phyloP scores from a whole-genome alignment of 352 stramenopile species.

The Phytopythium aichiense region DNA sequence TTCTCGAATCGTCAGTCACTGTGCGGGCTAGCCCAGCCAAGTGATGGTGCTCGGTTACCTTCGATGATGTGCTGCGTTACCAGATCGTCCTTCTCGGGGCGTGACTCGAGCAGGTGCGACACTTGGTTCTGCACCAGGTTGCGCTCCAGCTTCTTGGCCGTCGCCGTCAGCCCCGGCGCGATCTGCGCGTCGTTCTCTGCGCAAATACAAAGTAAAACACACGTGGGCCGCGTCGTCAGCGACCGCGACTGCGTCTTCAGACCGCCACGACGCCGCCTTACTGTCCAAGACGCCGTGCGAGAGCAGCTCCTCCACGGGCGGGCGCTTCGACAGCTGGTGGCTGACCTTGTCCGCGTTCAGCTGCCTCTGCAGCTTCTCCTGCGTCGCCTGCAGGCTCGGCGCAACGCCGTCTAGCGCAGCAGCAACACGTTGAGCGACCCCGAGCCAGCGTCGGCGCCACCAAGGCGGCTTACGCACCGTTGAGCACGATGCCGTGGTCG shows the following conservation, averaged over 20 bases:
- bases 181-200: conserved; percentile 51
- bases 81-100: conserved; percentile 75
- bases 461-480: conserved; percentile 18
- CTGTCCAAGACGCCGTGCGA: conserved; percentile 58
- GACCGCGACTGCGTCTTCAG: not conserved
- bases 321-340: conserved; percentile 69
- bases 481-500: conserved; percentile 60
- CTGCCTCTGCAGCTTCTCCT: conserved; percentile 70
- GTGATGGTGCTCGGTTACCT: conserved; percentile 18
- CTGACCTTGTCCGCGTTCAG: conserved; percentile 70
- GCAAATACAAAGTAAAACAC: not conserved
- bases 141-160: conserved; percentile 74
- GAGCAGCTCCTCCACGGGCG: conserved; percentile 52
- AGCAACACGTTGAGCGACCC: not conserved
- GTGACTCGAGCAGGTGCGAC: conserved; percentile 69
- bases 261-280: conserved; percentile 9
- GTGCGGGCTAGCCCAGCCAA: not conserved
- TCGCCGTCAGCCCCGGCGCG: conserved; percentile 60
- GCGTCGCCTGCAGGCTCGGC: conserved; percentile 74
- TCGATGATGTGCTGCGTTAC: conserved; percentile 71
- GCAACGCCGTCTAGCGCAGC: conserved; percentile 41
- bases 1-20: not conserved
- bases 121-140: conserved; percentile 81
- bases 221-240: not conserved
- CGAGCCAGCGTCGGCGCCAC: not conserved